Percentiles rank a stretch among this genome's conserved stretches.
phyloP scores from a whole-genome alignment of 164 flowering plant species.

The Houttuynia cordata region DNA sequence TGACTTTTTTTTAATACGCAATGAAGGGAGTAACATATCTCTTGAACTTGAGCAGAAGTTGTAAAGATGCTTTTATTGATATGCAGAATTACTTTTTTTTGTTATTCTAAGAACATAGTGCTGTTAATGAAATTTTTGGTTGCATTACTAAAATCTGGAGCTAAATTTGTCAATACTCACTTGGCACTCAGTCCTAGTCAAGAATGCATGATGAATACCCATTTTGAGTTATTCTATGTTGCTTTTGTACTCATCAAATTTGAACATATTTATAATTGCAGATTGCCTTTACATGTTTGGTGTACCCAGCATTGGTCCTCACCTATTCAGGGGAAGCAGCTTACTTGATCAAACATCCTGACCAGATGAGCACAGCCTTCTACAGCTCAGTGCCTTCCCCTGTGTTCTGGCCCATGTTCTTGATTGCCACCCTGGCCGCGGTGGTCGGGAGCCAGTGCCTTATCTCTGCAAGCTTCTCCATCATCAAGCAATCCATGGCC shows the following conservation, averaged over 20 bases:
- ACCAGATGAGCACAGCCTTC: constrained; percentile 18
- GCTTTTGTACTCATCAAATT: neutral
- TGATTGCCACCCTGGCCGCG: constrained; percentile 72
- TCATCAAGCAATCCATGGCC: constrained; percentile 68
- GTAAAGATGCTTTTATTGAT: too few species aligned
- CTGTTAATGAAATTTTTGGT: too few species aligned
- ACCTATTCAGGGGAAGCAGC: constrained; percentile 26
- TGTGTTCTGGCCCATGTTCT: constrained; percentile 20
- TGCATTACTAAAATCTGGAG: neutral
- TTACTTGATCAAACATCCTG: constrained; percentile 16
- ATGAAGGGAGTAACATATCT: too few species aligned
- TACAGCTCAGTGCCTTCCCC: constrained; percentile 16
- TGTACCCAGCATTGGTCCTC: constrained; percentile 75
- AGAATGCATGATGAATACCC: too few species aligned
- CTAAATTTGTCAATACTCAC: neutral
- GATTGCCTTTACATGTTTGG: constrained; percentile 24
- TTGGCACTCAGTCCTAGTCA: neutral
- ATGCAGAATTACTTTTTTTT: too few species aligned
- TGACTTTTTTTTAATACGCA: too few species aligned
- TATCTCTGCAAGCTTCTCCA: constrained; percentile 78
- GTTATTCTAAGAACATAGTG: too few species aligned
- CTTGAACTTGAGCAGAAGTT: too few species aligned
- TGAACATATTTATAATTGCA: constrained; percentile 2
- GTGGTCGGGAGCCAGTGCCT: constrained; percentile 85
- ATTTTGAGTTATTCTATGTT: neutral